Evolutionary conservation across 768 basidiomycete genomes (phyloP).

Genomic region (Mycena galericulata): DNA sequence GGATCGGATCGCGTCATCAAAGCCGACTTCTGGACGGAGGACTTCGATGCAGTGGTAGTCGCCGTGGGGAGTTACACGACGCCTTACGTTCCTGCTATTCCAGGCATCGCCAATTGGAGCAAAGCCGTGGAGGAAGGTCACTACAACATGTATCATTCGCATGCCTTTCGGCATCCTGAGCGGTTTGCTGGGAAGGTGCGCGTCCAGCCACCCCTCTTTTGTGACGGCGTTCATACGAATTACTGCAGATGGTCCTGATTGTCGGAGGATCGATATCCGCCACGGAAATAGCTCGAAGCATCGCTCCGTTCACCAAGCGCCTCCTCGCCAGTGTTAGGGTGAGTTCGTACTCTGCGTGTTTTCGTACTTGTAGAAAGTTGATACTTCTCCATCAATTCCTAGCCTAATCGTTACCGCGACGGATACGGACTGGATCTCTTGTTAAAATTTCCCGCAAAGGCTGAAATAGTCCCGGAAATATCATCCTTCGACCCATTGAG

Average conservation of each 20-base stretch:
- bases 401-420: constrained; percentile 36
- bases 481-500: constrained; percentile 37
- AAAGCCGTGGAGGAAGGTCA: constrained; percentile 29
- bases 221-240: neutral
- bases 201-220: neutral
- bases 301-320: constrained; percentile 23
- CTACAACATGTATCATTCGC: constrained; percentile 42
- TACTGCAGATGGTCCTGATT: constrained; percentile 29
- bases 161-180: constrained; percentile 46
- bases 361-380: neutral
- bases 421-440: constrained; percentile 27
- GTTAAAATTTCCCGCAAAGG: constrained; percentile 35
- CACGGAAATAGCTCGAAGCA: constrained; percentile 31
- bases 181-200: constrained; percentile 42
- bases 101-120: constrained; percentile 44
- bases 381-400: neutral
- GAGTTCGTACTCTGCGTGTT: neutral
- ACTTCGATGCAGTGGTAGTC: constrained; percentile 50
- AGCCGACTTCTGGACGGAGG: constrained; percentile 40
- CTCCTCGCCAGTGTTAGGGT: constrained; percentile 34
- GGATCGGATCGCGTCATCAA: constrained; percentile 31
- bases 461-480: constrained; percentile 45
- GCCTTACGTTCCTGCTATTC: constrained; percentile 44
- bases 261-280: constrained; percentile 30
- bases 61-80: constrained; percentile 44